Percentiles rank a stretch among this genome's conserved stretches.
Conservation (phyloP, 805 yeast species). For the Cyberlindnera japonica region DNA sequence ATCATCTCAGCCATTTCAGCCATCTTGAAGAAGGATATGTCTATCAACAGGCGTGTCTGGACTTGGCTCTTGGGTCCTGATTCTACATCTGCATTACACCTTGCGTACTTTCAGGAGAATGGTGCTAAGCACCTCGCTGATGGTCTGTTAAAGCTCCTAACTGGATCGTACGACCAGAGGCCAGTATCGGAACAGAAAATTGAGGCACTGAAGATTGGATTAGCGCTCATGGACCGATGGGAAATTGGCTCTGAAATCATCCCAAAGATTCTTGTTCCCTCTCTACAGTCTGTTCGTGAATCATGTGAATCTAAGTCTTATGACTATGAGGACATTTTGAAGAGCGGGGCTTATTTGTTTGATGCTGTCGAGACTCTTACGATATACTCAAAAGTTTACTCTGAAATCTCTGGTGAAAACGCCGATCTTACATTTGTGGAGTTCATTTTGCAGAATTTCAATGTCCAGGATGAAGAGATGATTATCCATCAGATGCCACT, state of each 20-base stretch:
- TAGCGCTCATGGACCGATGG: constrained; percentile 88
- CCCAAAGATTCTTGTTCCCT: constrained; percentile 65
- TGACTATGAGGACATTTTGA: constrained; percentile 43
- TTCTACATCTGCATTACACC: constrained; percentile 12
- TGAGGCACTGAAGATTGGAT: constrained; percentile 58
- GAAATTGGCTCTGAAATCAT: constrained; percentile 79
- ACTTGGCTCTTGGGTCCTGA: constrained; percentile 89
- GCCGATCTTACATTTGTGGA: constrained; percentile 45
- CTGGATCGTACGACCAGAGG: constrained; percentile 27
- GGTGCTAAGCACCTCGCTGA: constrained; percentile 48
- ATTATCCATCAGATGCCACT: constrained; percentile 71
- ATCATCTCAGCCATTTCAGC: constrained; percentile 63
- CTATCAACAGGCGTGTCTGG: constrained; percentile 91
- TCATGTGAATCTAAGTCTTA: constrained; percentile 23
- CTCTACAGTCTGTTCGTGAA: constrained; percentile 46
- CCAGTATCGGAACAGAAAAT: constrained; percentile 34
- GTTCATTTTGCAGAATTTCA: constrained; percentile 61
- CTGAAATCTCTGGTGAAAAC: constrained; percentile 32
- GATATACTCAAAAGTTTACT: constrained; percentile 68
- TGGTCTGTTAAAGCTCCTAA: constrained; percentile 51
- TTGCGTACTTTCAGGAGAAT: constrained; percentile 50
- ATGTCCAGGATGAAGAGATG: constrained; percentile 87
- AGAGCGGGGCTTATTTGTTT: constrained; percentile 65
- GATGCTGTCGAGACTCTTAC: constrained; percentile 79
- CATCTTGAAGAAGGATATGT: constrained; percentile 84